Conservation (phyloP, 306 rosid species). For the Acacia crassicarpa region DNA sequence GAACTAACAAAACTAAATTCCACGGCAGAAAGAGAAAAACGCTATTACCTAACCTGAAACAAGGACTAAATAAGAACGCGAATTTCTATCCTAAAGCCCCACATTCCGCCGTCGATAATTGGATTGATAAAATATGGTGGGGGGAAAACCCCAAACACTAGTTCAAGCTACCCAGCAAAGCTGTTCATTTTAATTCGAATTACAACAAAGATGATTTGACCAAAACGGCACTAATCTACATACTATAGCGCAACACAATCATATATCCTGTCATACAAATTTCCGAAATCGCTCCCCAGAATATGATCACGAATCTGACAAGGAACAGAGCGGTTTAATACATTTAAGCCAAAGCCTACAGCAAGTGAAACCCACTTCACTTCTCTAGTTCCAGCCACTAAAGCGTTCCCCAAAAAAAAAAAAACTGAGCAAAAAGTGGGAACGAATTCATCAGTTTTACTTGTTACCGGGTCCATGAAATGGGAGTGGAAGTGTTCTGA, state of each 20-base stretch:
- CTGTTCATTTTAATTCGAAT: neutral
- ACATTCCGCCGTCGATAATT: neutral
- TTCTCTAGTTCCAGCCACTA: neutral
- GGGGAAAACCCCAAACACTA: neutral
- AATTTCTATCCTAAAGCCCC: neutral
- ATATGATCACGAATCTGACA: neutral
- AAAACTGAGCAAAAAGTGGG: neutral
- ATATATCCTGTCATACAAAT: neutral
- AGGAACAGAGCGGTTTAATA: neutral
- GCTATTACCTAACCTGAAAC: no score
- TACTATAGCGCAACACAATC: neutral
- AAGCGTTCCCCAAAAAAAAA: neutral
- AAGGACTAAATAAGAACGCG: no score
- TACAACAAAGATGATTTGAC: neutral
- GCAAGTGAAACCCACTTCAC: neutral
- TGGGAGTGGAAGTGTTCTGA: constrained; percentile 62
- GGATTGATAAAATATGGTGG: neutral
- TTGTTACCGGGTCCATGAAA: constrained; percentile 55
- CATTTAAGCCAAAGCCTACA: neutral
- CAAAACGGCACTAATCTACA: neutral
- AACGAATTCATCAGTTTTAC: neutral
- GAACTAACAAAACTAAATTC: no score
- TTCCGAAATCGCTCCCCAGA: neutral
- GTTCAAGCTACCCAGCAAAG: neutral
- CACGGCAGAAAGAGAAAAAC: no score